These are phyloP conservation scores for Phytophthora pistaciae DNA, from an alignment of 352 stramenopile species.

Conservation along the genomic window DNA sequence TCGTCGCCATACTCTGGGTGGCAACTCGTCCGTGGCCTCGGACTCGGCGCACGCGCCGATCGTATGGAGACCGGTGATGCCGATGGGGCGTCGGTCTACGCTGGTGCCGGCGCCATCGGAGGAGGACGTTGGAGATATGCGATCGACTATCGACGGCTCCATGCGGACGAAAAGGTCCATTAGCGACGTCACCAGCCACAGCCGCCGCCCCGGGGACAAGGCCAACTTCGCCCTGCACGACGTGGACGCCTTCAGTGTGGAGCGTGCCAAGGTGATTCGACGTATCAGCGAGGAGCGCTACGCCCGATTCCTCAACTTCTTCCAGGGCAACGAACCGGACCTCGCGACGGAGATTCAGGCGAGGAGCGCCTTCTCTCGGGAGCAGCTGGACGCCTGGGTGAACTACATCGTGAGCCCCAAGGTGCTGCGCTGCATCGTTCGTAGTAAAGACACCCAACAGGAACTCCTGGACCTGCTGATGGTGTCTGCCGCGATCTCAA, in stretches of 20 bases:
- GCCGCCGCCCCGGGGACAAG: slow-evolving; percentile 7
- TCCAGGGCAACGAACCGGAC: slow-evolving; percentile 46
- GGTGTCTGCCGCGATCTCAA: slow-evolving; percentile 46
- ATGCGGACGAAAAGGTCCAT: slow-evolving; percentile 33
- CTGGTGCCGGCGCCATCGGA: slow-evolving; percentile 18
- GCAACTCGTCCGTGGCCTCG: slow-evolving; percentile 24
- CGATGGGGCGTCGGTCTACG: slow-evolving; percentile 28
- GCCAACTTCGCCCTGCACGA: slow-evolving; percentile 33
- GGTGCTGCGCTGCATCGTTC: slow-evolving; percentile 28
- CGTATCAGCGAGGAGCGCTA: slow-evolving; percentile 38
- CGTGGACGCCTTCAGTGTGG: slow-evolving; percentile 35
- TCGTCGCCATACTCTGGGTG: slow-evolving; percentile 28
- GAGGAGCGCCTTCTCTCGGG: slow-evolving; percentile 23
- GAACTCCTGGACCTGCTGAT: slow-evolving; percentile 47
- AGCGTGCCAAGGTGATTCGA: slow-evolving; percentile 34
- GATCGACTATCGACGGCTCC: slow-evolving; percentile 26
- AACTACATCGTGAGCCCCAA: slow-evolving; percentile 49
- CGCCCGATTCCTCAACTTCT: slow-evolving; percentile 44
- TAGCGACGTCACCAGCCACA: slow-evolving; percentile 25
- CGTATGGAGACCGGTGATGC: slow-evolving; percentile 40
- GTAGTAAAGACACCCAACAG: slow-evolving; percentile 23
- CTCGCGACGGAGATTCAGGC: slow-evolving; percentile 45
- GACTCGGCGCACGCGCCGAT: slow-evolving; percentile 23
- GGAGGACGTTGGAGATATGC: slow-evolving; percentile 13
- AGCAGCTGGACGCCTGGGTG: slow-evolving; percentile 46